Base-by-base conservation (phyloP, 352 stramenopile genomes). In the Phytophthora gonapodyides region DNA sequence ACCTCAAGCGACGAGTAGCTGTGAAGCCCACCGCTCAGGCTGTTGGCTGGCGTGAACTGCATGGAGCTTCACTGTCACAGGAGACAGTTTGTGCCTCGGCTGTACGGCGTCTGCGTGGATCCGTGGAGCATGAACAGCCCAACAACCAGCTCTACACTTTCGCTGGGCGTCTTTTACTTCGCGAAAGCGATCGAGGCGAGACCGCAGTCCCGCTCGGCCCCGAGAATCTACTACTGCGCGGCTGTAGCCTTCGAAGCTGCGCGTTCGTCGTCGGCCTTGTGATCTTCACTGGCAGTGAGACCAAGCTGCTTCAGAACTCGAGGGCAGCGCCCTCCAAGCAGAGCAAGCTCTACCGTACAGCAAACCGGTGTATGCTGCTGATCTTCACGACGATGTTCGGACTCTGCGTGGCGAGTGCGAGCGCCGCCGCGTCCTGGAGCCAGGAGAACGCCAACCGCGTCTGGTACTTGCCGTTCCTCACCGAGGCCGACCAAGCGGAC, bases 211-310 rank as follows among this genome's bases (percentile, higher is more conserved):
- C 74, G 0, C 48, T 84, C 10, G 75, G 77, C 7, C 88, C 52
- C 47, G 97, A 75, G 31, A 98, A 98, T 60, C 69, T 99, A 31
- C 76, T 99, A 17, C 75, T 99, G 7, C 87, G 97, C 27, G 96
- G 96, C 11, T 97, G 91, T 50, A 84, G 94, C 7, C 67, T 99
- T 3, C 84, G 95, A 42, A 99, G 98, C 77, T 98, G 93, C 16
- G 83, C 97, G 35, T 98, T 94, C 82, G 84, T 97, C 8, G 76
- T 98, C 44, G 97, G 95, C 30, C 19, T 98, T 4, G 91, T 97
- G 15, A 93, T 97, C 51, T 98, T 98, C 69, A 98, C 94, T 16
- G 89, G 89, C 1, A 59, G 70, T 10, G 84, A 97, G 56, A 97
- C 89, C 3, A 97, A 96, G 57, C 67, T 96, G 24, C 79, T 96